Base-by-base conservation (phyloP, 768 basidiomycete species). In the Collybiopsis luxurians region DNA sequence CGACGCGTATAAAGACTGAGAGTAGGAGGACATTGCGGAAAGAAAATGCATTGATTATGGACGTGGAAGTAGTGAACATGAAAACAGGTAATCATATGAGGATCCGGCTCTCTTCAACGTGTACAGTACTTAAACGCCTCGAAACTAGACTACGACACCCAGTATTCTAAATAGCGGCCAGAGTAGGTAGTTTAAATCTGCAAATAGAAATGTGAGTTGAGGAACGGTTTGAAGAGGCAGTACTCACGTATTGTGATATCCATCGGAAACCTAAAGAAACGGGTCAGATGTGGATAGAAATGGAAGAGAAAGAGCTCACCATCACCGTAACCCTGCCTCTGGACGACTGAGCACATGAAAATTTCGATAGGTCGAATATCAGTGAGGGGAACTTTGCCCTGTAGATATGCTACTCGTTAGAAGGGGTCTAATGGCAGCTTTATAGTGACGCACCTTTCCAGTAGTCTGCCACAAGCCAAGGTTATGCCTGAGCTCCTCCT, bases 311-410 rank as follows among this genome's bases (percentile, higher is more conserved):
- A 36, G 23, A 34, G 24, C 76, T 48, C 56, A 86, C 95, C 96
- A 77, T 98, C 96, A 59, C 95, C 96, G 71, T 99, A 98, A 49
- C 96, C 96, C 73, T 97, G 95, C 71, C 96, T 83, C 82, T 96
- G 94, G 55, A 99, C 97, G 56, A 99, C 97, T 13, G 97, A 98
- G 79, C 95, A 98, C 97, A 99, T 99, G 86, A 98, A 99, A 64
- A 98, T 83, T 70, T 99, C 97, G 72, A 99, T 98, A 17, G 97
- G 97, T 59, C 97, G 86, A 64, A 98, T 98, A 72, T 98, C 96
- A 64, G 79, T 90, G 68, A 99, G 84, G 59, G 95, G 96, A 38
- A 97, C 92, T 73, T 98, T 98, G 70, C 97, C 97, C 95, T 97
- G 63, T 31, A 39, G 24, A 48, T 13, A 45, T 4, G n/a, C n/a